Base-by-base conservation (phyloP, 2,329 filamentous ascomycete species). In the Penicillium sp. region DNA sequence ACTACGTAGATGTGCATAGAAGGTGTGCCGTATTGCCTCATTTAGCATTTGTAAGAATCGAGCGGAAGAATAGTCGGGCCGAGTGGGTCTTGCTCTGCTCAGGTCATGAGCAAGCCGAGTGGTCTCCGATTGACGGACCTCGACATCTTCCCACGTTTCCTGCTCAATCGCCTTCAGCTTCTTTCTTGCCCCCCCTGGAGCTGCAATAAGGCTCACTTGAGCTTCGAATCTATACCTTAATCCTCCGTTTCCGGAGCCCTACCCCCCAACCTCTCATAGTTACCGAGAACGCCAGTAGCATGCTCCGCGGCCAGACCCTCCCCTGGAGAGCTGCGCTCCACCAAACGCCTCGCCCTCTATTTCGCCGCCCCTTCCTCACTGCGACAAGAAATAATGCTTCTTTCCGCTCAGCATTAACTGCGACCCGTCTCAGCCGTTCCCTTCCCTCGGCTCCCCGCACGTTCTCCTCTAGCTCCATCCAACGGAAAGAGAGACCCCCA, bases 271-370 rank as follows among this genome's bases (percentile, higher is more conserved):
- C 47, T 47, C 49, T 22, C 37, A 39, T 52, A 56, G 52, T 55
- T 53, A 53, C 50, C 29, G 50, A 46, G 60, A 68, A 57, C 55
- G 57, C 56, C 53, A 63, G 59, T 69, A 82, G 76, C 74, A 89
- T 88, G 86, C 80, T 86, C 73, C 84, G 85, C 78, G 81, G 84
- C 69, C 84, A 85, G 75, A 83, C 82, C 64, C 75, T 87, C 69
- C 83, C 85, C 76, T 89, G 86, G 86, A 83, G 86, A 78, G 77
- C 79, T 74, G 84, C 84, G 67, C 78, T 85, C 69, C 80, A 79
- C 63, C 77, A 78, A 66, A 77, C 79, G 58, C 76, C 77, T 67
- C 77, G 76, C 53, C 73, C 73, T 58, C 60, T 75, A 52, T 58
- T 70, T 49, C 70, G 69, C 49, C 68, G 73, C 48, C 69, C 73